Percentiles rank a stretch among this genome's conserved stretches.
Conservation (phyloP, 169 alveolate genomes). For the Eimeria sp. region DNA sequence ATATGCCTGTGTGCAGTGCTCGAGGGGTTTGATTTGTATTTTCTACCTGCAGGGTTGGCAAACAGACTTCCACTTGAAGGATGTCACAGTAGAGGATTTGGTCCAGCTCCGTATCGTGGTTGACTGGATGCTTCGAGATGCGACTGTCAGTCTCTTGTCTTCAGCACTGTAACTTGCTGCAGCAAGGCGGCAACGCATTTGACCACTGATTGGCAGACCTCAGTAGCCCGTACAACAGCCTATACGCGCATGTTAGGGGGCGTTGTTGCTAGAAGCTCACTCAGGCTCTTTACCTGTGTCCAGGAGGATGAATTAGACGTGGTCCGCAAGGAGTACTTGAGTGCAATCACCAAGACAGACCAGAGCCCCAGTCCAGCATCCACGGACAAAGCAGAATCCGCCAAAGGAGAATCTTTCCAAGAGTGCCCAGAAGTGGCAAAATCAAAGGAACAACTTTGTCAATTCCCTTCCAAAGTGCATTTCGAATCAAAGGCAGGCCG, state of each 20-base stretch:
- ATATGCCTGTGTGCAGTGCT: not conserved
- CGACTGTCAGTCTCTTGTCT: slow-evolving; percentile 7
- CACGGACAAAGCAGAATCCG: not conserved
- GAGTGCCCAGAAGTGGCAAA: not conserved
- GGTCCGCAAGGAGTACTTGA: slow-evolving; percentile 39
- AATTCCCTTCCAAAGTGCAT: not conserved
- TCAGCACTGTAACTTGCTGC: not conserved
- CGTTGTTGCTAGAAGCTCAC: not conserved
- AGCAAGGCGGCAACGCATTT: not conserved
- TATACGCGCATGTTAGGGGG: not conserved
- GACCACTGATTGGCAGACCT: not conserved
- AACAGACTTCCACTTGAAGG: slow-evolving; percentile 44
- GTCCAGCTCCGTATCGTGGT: slow-evolving; percentile 58
- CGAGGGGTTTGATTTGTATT: not conserved
- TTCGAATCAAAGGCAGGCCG: not conserved
- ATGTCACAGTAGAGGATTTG: slow-evolving; percentile 72
- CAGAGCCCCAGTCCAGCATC: not conserved
- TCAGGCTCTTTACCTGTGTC: not conserved
- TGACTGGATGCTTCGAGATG: slow-evolving; percentile 74
- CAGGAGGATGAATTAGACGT: slow-evolving; percentile 36
- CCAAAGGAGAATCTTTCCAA: not conserved
- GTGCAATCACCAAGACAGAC: not conserved
- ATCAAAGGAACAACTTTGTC: not conserved
- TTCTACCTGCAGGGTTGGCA: slow-evolving; percentile 58
- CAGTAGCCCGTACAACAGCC: not conserved